Conservation (phyloP, 2,329 filamentous ascomycete species). For the Cercospora sp. region DNA sequence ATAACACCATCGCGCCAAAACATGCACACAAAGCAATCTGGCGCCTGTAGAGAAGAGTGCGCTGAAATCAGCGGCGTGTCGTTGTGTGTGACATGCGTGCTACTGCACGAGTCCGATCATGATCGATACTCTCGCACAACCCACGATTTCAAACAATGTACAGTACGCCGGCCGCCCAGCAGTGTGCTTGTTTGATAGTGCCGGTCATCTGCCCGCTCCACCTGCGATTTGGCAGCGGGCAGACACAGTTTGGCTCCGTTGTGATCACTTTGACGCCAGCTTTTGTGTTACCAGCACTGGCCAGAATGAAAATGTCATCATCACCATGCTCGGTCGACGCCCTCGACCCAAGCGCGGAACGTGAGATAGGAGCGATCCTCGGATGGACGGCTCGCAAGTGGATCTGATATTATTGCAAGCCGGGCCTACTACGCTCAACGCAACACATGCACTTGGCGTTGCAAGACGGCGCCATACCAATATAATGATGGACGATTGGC, state of each 20-base stretch:
- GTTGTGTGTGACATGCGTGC: background rate
- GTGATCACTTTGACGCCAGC: background rate
- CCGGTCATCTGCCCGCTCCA: background rate
- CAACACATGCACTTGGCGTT: constrained; percentile 1
- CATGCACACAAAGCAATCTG: background rate
- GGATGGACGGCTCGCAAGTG: background rate
- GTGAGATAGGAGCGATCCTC: background rate
- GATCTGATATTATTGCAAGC: background rate
- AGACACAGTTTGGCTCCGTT: background rate
- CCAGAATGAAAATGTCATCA: background rate
- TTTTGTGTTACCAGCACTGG: background rate
- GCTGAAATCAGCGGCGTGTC: constrained; percentile 2
- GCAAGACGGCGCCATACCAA: background rate
- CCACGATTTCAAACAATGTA: background rate
- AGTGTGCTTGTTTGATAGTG: background rate
- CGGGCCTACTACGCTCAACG: constrained; percentile 12
- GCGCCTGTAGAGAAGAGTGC: background rate
- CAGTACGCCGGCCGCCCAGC: background rate
- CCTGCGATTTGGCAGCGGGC: background rate
- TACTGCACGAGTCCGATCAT: background rate
- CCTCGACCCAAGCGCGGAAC: background rate
- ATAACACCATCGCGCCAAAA: constrained; percentile 4
- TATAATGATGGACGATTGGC: constrained; percentile 10
- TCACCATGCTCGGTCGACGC: background rate
- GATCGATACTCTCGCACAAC: background rate